Base-by-base conservation (phyloP, 805 yeast genomes). In the Brettanomyces nanus region DNA sequence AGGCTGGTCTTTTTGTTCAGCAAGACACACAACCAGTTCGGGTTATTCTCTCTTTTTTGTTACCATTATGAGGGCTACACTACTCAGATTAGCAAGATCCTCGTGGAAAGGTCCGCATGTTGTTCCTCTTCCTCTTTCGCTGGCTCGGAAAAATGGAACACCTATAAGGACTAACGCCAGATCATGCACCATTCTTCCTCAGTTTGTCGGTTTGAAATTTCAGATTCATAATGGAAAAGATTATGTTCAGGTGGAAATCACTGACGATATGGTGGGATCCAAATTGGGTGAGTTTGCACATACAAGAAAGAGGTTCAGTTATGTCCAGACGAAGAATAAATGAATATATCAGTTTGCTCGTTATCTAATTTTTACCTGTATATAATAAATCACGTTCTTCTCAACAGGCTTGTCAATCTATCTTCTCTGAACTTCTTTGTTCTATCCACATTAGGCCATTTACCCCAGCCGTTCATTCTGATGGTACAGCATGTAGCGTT, bases 121-220 rank as follows among this genome's bases (percentile, higher is more conserved):
- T 44, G 97, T 90, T 18, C 96, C 97, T 4, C 71, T 92, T 26
- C 97, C 97, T n/a, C 72, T 92, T 30, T 80, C 81, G 28, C 80
- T 85, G 48, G 97, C 97, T 23, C 64, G 79, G 43, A 75, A 77
- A 46, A 79, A 79, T 38, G 84, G 84, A 15, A 73, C 85, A 2
- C 95, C 97, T 3, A 85, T 92, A 44, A 73, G 96, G 64, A 92
- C 98, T n/a, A 85, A 87, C 51, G 96, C 97, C 31, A 75, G 98
- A 58, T 68, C 90, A 26, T 92, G 97, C 56, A 92, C 97, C 15
- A 85, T 92, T 38, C 66, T 92, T 35, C 98, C 98, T 17, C 95
- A 86, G 57, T 90, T 92, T 62, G 95, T 92, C 25, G 98, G 98
- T 4, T 68, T 92, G 40, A 82, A 79, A 51, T 92, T 92, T 61